Evolutionary conservation across 2,329 filamentous ascomycete genomes (phyloP).

Genomic region (Venturia effusa): DNA sequence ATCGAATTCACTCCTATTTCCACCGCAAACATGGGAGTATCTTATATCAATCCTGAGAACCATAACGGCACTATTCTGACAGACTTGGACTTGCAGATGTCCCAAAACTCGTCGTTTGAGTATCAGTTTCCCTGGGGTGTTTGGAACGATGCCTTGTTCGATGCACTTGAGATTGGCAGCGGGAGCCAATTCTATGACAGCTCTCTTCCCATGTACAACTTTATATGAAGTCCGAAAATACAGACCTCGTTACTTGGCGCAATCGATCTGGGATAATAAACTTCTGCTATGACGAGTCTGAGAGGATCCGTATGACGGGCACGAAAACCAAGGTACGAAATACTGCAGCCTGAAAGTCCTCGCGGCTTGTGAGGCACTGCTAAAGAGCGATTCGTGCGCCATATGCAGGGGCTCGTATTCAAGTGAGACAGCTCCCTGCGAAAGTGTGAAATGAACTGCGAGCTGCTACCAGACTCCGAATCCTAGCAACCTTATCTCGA

Average conservation of each 20-base stretch:
- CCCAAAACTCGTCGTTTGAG: background rate
- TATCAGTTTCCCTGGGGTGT: constrained; percentile 13
- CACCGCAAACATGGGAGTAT: background rate
- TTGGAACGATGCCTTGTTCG: constrained; percentile 12
- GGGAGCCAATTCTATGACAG: background rate
- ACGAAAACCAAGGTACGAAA: background rate
- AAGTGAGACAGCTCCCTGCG: background rate
- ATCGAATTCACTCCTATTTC: background rate
- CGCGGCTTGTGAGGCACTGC: background rate
- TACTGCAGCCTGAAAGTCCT: background rate
- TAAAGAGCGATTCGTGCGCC: background rate
- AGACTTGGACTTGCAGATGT: background rate
- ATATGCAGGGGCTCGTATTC: background rate
- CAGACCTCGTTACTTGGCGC: background rate
- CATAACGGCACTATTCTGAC: background rate
- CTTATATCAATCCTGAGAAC: background rate
- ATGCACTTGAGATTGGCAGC: constrained; percentile 8
- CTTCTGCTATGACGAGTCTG: too few species aligned
- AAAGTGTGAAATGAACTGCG: background rate
- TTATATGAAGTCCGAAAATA: background rate
- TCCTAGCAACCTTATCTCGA: constrained; percentile 15
- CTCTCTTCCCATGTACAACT: background rate
- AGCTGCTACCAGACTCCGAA: background rate
- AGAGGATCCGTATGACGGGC: background rate
- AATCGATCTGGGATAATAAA: too few species aligned